Conservation (phyloP, 441 rosid genomes). For the Eutrema salsugineum region DNA sequence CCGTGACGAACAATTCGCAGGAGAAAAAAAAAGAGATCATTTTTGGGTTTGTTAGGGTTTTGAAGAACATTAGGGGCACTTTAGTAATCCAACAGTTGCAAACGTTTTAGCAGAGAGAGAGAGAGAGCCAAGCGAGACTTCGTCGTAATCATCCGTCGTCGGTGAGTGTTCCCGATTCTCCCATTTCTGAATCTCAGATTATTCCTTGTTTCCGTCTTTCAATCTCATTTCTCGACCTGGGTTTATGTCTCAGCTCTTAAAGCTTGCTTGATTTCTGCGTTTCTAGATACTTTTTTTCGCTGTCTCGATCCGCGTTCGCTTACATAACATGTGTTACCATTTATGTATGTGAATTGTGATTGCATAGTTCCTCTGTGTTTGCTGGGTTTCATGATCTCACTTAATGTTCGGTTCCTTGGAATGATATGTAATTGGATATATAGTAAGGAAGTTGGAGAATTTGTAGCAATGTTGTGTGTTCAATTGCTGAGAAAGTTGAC, state of each 20-base stretch:
- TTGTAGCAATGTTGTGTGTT: neutral
- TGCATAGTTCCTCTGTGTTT: neutral
- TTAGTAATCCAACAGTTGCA: neutral
- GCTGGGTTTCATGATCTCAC: neutral
- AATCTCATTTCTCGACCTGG: neutral
- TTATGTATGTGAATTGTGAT: neutral
- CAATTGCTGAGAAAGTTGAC: neutral
- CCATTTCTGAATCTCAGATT: neutral
- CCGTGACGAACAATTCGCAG: neutral
- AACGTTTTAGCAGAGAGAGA: neutral
- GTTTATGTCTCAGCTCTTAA: neutral
- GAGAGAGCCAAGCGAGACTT: neutral
- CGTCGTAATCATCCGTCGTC: neutral
- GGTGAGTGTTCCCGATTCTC: conserved; percentile 12
- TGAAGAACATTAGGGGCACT: neutral
- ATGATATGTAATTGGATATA: neutral
- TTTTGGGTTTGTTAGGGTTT: neutral
- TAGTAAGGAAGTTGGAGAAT: neutral
- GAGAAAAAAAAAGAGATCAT: too few species aligned
- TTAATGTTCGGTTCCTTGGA: neutral
- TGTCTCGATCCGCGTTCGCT: neutral
- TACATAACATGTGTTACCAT: neutral
- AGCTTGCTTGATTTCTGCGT: neutral
- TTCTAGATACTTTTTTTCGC: neutral
- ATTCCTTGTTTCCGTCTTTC: neutral